A percentile compares a stretch with the other conserved stretches of the same genome.
Evolutionary conservation across 768 basidiomycete genomes (phyloP).

Genomic region (Leccinum aurantiacum): DNA sequence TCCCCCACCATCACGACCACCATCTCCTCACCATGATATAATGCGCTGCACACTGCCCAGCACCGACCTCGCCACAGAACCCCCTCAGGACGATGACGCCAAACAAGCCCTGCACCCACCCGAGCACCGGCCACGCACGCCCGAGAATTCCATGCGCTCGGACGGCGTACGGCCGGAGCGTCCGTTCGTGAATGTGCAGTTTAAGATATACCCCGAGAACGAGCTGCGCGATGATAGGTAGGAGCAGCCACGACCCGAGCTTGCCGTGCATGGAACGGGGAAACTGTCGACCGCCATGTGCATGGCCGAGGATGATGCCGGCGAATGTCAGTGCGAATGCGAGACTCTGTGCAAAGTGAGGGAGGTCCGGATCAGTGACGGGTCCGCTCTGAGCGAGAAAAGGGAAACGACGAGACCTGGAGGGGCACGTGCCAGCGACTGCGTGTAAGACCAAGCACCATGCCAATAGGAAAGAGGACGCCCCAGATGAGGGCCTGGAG

Average conservation of each 20-base stretch:
- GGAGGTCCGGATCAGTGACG: slow-evolving; percentile 1
- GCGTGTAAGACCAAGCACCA: slow-evolving; percentile 71
- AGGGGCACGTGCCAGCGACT: slow-evolving; percentile 91
- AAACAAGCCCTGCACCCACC: slow-evolving; percentile 89
- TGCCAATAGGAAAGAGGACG: slow-evolving; percentile 79
- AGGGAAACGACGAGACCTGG: slow-evolving; percentile 43
- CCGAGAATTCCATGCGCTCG: slow-evolving; percentile 75
- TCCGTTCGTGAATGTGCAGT: slow-evolving; percentile 81
- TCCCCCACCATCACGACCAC: slow-evolving; percentile 5
- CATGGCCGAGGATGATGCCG: slow-evolving; percentile 81
- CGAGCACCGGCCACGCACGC: slow-evolving; percentile 79
- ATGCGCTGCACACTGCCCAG: slow-evolving; percentile 87
- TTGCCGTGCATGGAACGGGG: slow-evolving; percentile 71
- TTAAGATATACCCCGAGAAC: slow-evolving; percentile 86
- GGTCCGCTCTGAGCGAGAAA: not conserved
- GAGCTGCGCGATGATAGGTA: slow-evolving; percentile 67
- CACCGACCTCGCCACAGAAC: slow-evolving; percentile 69
- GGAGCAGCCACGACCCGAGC: slow-evolving; percentile 50
- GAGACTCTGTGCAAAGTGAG: slow-evolving; percentile 43
- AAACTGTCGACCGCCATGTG: slow-evolving; percentile 82
- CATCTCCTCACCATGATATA: slow-evolving; percentile 64
- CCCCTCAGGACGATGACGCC: slow-evolving; percentile 73
- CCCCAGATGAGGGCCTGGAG: slow-evolving; percentile 84
- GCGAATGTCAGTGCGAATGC: slow-evolving; percentile 69
- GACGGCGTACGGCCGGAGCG: slow-evolving; percentile 70